These are phyloP conservation scores for Salix caprea DNA, from an alignment of 345 rosid genomes.

Conservation along the genomic window DNA sequence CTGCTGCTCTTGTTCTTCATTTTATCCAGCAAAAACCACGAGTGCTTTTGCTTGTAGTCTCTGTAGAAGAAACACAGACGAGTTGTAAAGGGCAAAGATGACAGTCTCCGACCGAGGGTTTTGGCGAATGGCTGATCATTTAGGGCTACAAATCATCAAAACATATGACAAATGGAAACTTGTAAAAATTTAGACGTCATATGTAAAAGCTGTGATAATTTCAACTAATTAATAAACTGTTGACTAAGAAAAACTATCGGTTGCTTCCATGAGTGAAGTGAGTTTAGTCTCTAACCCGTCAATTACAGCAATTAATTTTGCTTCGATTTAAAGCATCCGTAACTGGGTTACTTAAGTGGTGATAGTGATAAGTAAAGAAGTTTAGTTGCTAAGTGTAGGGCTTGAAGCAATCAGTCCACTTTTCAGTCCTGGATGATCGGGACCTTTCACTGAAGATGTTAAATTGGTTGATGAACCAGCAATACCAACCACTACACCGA, in stretches of 20 bases:
- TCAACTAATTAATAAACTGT: constrained; percentile 11
- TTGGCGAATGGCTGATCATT: no score
- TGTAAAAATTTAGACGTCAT: no score
- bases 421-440: neutral
- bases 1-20: no score
- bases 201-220: neutral
- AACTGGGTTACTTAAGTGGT: constrained; percentile 18
- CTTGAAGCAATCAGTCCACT: constrained; percentile 10
- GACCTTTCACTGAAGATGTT: neutral
- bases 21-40: no score
- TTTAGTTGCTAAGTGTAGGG: neutral
- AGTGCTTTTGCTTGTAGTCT: no score
- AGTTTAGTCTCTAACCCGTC: constrained; percentile 25
- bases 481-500: constrained; percentile 12
- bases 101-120: no score
- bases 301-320: constrained; percentile 19
- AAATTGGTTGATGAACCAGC: neutral
- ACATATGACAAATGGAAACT: no score
- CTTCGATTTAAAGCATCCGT: constrained; percentile 29
- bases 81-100: no score
- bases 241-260: constrained; percentile 16
- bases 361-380: constrained; percentile 16
- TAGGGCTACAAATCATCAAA: no score
- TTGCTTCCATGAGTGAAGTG: constrained; percentile 15
- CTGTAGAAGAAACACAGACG: no score